These are phyloP conservation scores for Metarhizium rileyi DNA, from an alignment of 2,329 filamentous ascomycete genomes.

Conservation along the genomic window DNA sequence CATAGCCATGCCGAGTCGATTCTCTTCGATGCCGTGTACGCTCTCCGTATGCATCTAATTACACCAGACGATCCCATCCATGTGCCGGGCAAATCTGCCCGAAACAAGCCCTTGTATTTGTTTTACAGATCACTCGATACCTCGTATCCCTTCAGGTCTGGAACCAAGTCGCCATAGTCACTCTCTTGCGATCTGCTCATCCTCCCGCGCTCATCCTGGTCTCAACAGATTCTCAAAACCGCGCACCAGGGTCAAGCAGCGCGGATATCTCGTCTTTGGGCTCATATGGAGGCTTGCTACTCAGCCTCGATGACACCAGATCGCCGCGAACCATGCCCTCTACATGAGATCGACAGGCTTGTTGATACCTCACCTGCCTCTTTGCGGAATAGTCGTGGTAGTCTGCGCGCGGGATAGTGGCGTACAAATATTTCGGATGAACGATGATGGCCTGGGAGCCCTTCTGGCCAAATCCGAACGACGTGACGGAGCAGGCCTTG, in stretches of 20 bases:
- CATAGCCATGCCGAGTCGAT: no score
- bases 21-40: no score
- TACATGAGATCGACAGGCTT: background rate
- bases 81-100: no score
- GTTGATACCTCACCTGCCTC: background rate
- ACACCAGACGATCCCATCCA: no score
- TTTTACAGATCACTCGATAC: no score
- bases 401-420: slow-evolving; percentile 33
- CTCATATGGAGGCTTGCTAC: background rate
- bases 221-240: no score
- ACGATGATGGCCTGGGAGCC: slow-evolving; percentile 88
- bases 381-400: background rate
- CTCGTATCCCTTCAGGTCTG: no score
- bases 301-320: background rate
- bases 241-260: background rate
- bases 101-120: no score
- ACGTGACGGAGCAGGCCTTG: slow-evolving; percentile 92
- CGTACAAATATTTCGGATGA: slow-evolving; percentile 83
- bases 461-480: slow-evolving; percentile 95
- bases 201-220: no score
- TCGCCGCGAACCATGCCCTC: background rate
- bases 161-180: no score
- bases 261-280: background rate
- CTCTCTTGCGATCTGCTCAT: no score
- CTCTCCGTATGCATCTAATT: no score